Evolutionary conservation across 495 filamentous ascomycete genomes (phyloP).

Genomic region (Neurospora sublineolata): DNA sequence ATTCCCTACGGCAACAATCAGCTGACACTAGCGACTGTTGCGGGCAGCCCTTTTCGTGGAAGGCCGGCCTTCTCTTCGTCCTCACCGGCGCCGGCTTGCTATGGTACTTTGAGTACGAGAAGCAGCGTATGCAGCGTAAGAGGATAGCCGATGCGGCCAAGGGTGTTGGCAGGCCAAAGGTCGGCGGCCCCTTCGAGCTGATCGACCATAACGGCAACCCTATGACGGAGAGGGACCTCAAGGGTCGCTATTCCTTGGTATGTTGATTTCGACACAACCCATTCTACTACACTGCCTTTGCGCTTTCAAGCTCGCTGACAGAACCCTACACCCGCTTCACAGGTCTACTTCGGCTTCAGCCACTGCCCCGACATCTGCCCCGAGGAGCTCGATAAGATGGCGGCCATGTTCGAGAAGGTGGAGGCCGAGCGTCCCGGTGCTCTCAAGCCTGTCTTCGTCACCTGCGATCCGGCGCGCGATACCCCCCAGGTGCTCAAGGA

Average conservation of each 20-base stretch:
- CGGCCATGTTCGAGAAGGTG: conserved; percentile 77
- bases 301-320: not conserved
- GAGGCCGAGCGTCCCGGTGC: conserved; percentile 31
- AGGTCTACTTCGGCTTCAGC: conserved; percentile 96
- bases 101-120: conserved; percentile 84
- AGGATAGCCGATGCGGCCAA: conserved; percentile 82
- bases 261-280: conserved; percentile 3
- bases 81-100: conserved; percentile 62
- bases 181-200: conserved; percentile 76
- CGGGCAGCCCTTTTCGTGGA: conserved; percentile 74
- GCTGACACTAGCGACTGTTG: not conserved
- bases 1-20: conserved; percentile 2
- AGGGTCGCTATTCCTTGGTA: conserved; percentile 71
- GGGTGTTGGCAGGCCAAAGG: conserved; percentile 83
- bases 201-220: conserved; percentile 67
- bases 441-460: conserved; percentile 70
- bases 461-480: conserved; percentile 89
- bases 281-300: not conserved
- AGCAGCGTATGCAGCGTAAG: conserved; percentile 74
- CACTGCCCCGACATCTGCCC: conserved; percentile 99
- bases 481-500: conserved; percentile 69
- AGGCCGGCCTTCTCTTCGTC: conserved; percentile 78
- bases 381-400: conserved; percentile 98
- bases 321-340: not conserved
- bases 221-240: conserved; percentile 67